These are phyloP conservation scores for Solanum raphanifolium DNA, from an alignment of 257 asterid species.

Conservation along the genomic window DNA sequence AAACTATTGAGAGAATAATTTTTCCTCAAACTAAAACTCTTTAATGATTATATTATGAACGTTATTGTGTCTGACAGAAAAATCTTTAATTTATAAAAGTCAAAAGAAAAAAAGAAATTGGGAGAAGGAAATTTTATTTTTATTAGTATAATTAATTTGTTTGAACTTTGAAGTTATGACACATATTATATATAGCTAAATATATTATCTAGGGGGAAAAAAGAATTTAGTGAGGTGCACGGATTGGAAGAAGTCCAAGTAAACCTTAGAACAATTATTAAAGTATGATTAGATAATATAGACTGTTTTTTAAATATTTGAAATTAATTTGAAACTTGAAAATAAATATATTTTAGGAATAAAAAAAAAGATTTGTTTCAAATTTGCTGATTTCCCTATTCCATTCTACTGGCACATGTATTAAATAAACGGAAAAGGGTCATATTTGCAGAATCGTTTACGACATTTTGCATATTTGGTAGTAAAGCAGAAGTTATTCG, in stretches of 20 bases:
- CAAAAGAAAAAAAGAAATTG: background rate
- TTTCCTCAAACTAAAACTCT: background rate
- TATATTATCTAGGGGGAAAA: background rate
- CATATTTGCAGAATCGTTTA: no score
- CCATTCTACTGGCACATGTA: background rate
- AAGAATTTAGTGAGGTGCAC: background rate
- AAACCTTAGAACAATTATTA: background rate
- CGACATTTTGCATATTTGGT: no score
- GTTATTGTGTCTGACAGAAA: background rate
- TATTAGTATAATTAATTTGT: background rate
- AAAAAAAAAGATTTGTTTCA: background rate
- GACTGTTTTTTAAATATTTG: background rate
- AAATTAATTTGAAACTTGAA: background rate
- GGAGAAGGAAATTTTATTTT: background rate
- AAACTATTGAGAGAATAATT: background rate
- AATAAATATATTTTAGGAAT: background rate
- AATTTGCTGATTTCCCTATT: background rate
- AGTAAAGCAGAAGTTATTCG: background rate
- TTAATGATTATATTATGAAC: background rate
- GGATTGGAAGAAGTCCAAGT: background rate
- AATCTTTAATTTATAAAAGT: background rate
- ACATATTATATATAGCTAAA: background rate
- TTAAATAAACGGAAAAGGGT: no score
- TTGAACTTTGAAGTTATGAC: background rate
- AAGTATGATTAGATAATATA: background rate